Evolutionary conservation across 768 basidiomycete species (phyloP).

Genomic region (Tulasnella sp.): DNA sequence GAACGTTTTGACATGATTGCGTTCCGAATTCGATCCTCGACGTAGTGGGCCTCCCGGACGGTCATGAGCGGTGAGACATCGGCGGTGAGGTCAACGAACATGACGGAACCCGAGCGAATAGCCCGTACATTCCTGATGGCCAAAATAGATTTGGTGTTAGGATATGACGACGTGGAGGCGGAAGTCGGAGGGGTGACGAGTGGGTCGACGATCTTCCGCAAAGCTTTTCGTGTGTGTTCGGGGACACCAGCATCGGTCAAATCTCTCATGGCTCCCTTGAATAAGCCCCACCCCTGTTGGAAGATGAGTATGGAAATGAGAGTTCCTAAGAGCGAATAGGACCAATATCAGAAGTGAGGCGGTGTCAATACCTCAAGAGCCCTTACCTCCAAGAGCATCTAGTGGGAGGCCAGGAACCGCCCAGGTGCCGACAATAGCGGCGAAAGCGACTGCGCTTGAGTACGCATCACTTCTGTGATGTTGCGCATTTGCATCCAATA

Average conservation of each 20-base stretch:
- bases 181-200: constrained; percentile 41
- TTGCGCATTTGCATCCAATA: constrained; percentile 90
- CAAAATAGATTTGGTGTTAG: constrained; percentile 38
- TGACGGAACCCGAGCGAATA: constrained; percentile 70
- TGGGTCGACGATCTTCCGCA: constrained; percentile 57
- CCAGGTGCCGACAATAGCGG: constrained; percentile 89
- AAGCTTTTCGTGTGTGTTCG: constrained; percentile 46
- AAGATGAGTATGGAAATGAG: constrained; percentile 88
- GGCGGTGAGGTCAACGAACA: constrained; percentile 78
- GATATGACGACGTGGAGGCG: constrained; percentile 21
- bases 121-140: constrained; percentile 57
- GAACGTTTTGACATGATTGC: constrained; percentile 54
- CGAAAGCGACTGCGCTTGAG: constrained; percentile 84
- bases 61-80: constrained; percentile 58
- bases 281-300: constrained; percentile 64
- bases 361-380: constrained; percentile 28
- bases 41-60: constrained; percentile 51
- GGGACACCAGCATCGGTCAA: constrained; percentile 81
- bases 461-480: constrained; percentile 98
- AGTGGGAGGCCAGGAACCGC: constrained; percentile 79
- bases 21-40: constrained; percentile 60
- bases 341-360: constrained; percentile 11
- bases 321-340: constrained; percentile 50
- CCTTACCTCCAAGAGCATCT: constrained; percentile 87
- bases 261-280: constrained; percentile 69